phyloP scores from a whole-genome alignment of 805 yeast genomes.

The Kregervanrija pseudodelftensis region DNA sequence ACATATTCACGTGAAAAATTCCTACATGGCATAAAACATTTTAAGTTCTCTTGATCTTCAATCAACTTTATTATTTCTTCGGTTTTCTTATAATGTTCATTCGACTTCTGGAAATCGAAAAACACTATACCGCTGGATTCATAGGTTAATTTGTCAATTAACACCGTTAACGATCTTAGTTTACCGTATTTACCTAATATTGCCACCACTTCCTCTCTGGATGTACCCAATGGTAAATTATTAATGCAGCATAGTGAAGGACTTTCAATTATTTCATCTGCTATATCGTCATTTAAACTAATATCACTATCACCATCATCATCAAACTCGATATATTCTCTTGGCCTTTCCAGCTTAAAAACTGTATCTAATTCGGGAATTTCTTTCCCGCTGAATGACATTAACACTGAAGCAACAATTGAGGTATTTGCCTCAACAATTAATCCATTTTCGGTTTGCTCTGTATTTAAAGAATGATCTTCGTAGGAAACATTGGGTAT shows the following conservation, averaged over 20 bases:
- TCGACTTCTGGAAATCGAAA: slow-evolving; percentile 33
- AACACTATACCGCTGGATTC: slow-evolving; percentile 55
- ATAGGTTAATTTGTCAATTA: slow-evolving; percentile 41
- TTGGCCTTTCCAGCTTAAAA: slow-evolving; percentile 35
- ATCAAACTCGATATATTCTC: slow-evolving; percentile 29
- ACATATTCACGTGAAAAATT: slow-evolving; percentile 19
- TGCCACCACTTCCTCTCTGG: slow-evolving; percentile 37
- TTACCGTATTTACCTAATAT: slow-evolving; percentile 34
- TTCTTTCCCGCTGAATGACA: slow-evolving; percentile 33
- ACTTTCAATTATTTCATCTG: slow-evolving; percentile 35
- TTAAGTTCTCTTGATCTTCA: slow-evolving; percentile 27
- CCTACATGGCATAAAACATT: slow-evolving; percentile 33
- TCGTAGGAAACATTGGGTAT: slow-evolving; percentile 32
- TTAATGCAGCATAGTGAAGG: slow-evolving; percentile 23
- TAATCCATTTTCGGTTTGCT: slow-evolving; percentile 27
- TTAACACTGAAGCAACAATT: slow-evolving; percentile 47
- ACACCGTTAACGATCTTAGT: slow-evolving; percentile 34
- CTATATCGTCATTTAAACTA: not conserved
- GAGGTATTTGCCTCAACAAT: slow-evolving; percentile 46
- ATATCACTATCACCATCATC: not conserved
- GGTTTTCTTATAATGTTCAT: slow-evolving; percentile 6
- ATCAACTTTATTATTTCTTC: slow-evolving; percentile 28
- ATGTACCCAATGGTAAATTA: slow-evolving; percentile 35
- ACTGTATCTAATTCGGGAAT: slow-evolving; percentile 26
- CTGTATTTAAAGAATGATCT: slow-evolving; percentile 24